Percentiles rank a stretch among this genome's conserved stretches.
phyloP scores from a whole-genome alignment of 2,329 filamentous ascomycete species.

The Penicillium digitatum region DNA sequence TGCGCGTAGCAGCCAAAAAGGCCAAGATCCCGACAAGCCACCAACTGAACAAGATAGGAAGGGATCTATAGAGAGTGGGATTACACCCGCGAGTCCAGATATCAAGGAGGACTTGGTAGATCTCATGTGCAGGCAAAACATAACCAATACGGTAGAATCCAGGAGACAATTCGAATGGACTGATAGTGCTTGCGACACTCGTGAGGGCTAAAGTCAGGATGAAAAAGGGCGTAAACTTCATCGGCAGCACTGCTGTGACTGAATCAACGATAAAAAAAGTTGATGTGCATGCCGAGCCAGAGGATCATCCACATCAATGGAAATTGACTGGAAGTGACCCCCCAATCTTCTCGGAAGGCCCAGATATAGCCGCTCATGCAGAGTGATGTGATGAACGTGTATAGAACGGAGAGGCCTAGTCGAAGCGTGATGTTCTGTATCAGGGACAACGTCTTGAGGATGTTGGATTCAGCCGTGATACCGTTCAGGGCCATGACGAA shows the following conservation, averaged over 20 bases:
- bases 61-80: conserved; percentile 35
- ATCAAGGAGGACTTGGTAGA: conserved; percentile 39
- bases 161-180: conserved; percentile 42
- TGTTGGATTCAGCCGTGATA: conserved; percentile 32
- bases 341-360: conserved; percentile 44
- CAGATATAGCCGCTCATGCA: conserved; percentile 41
- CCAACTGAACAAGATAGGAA: conserved; percentile 45
- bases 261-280: conserved; percentile 43
- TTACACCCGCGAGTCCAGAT: conserved; percentile 44
- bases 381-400: conserved; percentile 39
- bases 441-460: conserved; percentile 31
- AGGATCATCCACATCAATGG: conserved; percentile 41
- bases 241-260: conserved; percentile 38
- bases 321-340: conserved; percentile 38
- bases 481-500: conserved; percentile 45
- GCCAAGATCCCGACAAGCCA: conserved; percentile 22
- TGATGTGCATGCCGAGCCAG: conserved; percentile 43
- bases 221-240: conserved; percentile 41
- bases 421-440: conserved; percentile 33
- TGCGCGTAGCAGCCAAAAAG: not conserved
- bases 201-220: conserved; percentile 43
- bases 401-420: conserved; percentile 30
- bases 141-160: conserved; percentile 42
- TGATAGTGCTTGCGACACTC: conserved; percentile 41
- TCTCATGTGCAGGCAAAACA: conserved; percentile 38